Base-by-base conservation (phyloP, 2,329 filamentous ascomycete genomes). In the Huntiella bhutanensis region DNA sequence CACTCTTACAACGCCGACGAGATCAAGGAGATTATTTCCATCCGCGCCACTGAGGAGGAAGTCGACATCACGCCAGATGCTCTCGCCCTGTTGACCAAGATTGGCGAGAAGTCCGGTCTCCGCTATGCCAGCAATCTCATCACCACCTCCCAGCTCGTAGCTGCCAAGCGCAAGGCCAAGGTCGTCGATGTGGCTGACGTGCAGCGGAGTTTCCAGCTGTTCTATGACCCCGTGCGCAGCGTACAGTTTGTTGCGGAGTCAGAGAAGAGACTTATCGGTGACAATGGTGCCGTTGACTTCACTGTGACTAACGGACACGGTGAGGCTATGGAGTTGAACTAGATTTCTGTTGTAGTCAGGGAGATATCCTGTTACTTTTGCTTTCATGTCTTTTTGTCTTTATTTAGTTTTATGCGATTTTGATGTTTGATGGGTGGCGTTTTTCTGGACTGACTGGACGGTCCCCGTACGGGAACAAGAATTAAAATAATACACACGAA, bases 91-190 rank as follows among this genome's bases (percentile, higher is more conserved):
- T 73, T 98, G 34, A 93, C 91, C 51, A 96, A 96, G 69, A 93
- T 96, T 55, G 91, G 87, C 28, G 75, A 87, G 57, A 91, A 98
- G 62, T 80, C 86, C 1, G 88, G 88, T 17, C 70, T 98, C 43
- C 74, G 91, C 54, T 98, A 98, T 60, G 88, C 87, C n/a, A 92
- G 85, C 66, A 95, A 98, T 60, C 77, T 98, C 47, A 95, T 98
- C 63, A 93, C 83, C 16, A 95, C 91, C 1, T 91, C 85, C 4
- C 82, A 93, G 61, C 73, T 98, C 39, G 72, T 96, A 43, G 77
- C 77, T 51, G 77, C 82, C 56, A 96, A 95, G 71, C 76, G 87
- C 53, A 81, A 78, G 57, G 80, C 81, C 12, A 84, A 83, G 62
- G 80, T 88, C 57, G 83, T 98, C 41, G 75, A 73, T 48, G 73